Percentiles rank a stretch among this genome's conserved stretches.
phyloP scores from a whole-genome alignment of 2,329 filamentous ascomycete species.

The Aureobasidium subglaciale region DNA sequence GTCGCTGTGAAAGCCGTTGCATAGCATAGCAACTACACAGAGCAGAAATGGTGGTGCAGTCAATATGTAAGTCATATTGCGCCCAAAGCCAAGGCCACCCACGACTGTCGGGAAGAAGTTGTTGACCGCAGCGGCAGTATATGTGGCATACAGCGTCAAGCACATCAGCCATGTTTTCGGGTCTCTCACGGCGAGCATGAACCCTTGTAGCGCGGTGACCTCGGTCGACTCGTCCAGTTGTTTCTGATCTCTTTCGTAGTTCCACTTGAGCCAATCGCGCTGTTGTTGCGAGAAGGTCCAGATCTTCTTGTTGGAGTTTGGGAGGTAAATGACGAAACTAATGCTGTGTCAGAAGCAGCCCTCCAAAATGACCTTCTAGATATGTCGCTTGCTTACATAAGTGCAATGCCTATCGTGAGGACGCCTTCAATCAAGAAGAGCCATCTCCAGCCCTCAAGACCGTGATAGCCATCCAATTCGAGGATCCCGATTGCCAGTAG shows the following conservation, averaged over 20 bases:
- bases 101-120: conserved; percentile 29
- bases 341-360: background rate
- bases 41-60: conserved; percentile 31
- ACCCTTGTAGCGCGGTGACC: conserved; percentile 27
- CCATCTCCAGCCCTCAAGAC: conserved; percentile 4
- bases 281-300: conserved; percentile 19
- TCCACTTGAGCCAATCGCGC: conserved; percentile 2
- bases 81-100: conserved; percentile 28
- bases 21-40: conserved; percentile 28
- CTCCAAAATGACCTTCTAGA: conserved; percentile 23
- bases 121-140: conserved; percentile 31
- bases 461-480: background rate
- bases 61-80: conserved; percentile 27
- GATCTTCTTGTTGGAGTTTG: conserved; percentile 25
- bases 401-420: conserved; percentile 30
- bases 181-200: conserved; percentile 27
- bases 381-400: background rate
- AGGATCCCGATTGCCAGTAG: conserved; percentile 4
- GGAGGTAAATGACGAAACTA: conserved; percentile 1
- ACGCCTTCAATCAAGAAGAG: conserved; percentile 32
- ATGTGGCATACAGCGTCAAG: conserved; percentile 30
- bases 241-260: conserved; percentile 9
- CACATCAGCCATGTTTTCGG: conserved; percentile 30
- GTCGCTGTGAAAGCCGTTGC: conserved; percentile 35
- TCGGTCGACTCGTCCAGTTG: conserved; percentile 24